Base-by-base conservation (phyloP, 352 stramenopile genomes). In the Globisporangium parvum region DNA sequence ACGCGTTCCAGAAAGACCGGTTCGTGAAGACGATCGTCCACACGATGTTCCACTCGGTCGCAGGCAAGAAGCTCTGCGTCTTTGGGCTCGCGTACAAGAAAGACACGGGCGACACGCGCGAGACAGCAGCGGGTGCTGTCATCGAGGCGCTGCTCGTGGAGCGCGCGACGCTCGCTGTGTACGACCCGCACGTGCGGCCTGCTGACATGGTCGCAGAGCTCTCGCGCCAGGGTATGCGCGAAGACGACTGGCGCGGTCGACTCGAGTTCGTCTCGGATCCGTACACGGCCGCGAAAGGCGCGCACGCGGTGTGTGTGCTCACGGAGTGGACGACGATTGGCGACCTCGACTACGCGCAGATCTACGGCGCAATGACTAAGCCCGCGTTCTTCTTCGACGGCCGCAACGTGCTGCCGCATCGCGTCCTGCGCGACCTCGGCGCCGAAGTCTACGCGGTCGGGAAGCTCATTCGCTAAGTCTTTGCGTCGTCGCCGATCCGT, bases 21-120 rank as follows among this genome's bases (percentile, higher is more conserved):
- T 99, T 99, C 69, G 96, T 93, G 6, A 90, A 97, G 59, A 98
- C 95, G 47, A 98, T 99, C 73, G 95, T 99, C 47, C 71, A 79
- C 14, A 80, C 79, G 42, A 99, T 99, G 97, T 99, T 99, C 73
- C 98, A 99, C 86, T 99, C 96, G 33, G 95, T 99, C 31, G 99
- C 96, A 26, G 97, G 97, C 65, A 99, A 99, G 77, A 98, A 98
- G 73, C 99, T 99, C 71, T 97, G 95, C 52, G 80, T 99, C 59
- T 87, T 99, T 17, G 98, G 98, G 60, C 99, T 99, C 74, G 97
- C 98, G 17, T 99, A 99, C 80, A 99, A 99, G 89, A 99, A 98
- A 70, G 96, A 99, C 78, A 99, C 98, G 42, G 97, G 97, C 23
- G 98, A 99, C 76, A 97, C 98, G 42, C 93, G 98, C 31, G 98